Percentiles rank a stretch among this genome's conserved stretches.
Conservation (phyloP, 257 asterid species). For the Penstemon eatonii region DNA sequence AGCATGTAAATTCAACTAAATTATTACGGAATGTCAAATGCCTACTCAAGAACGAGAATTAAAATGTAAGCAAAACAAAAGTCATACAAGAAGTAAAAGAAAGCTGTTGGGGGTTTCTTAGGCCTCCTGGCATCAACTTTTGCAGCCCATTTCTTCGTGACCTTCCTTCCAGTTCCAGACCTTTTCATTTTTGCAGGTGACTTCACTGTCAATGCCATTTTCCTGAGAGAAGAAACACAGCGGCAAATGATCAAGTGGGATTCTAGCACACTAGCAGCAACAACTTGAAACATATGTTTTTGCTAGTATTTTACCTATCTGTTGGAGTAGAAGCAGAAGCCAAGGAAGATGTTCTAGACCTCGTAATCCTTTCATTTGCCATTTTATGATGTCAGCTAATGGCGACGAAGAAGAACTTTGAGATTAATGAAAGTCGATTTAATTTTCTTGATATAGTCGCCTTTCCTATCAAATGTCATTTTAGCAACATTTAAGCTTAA, state of each 20-base stretch:
- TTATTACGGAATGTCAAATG: neutral
- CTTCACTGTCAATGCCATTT: constrained; percentile 40
- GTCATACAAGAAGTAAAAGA: constrained; percentile 80
- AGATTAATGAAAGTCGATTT: too few relatives aligned
- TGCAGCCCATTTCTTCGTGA: constrained; percentile 37
- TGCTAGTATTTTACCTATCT: constrained; percentile 29
- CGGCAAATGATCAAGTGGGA: neutral
- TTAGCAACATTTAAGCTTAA: too few relatives aligned
- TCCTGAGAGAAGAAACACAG: constrained; percentile 37
- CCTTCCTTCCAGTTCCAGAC: constrained; percentile 37
- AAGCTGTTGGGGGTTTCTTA: constrained; percentile 95
- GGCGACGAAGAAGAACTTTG: constrained; percentile 10
- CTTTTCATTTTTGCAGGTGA: constrained; percentile 36
- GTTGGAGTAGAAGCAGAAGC: constrained; percentile 36
- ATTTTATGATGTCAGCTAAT: constrained; percentile 28
- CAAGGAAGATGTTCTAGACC: constrained; percentile 31
- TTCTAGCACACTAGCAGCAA: neutral
- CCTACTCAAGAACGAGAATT: neutral
- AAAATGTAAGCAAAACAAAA: neutral
- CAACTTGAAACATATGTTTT: neutral
- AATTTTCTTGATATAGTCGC: too few relatives aligned
- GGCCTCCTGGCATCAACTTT: constrained; percentile 75
- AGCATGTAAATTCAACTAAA: neutral
- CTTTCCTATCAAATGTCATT: too few relatives aligned
- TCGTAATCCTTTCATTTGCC: constrained; percentile 34